Conservation (phyloP, 108 stramenopile species). For the Cylindrotheca fusiformis region DNA sequence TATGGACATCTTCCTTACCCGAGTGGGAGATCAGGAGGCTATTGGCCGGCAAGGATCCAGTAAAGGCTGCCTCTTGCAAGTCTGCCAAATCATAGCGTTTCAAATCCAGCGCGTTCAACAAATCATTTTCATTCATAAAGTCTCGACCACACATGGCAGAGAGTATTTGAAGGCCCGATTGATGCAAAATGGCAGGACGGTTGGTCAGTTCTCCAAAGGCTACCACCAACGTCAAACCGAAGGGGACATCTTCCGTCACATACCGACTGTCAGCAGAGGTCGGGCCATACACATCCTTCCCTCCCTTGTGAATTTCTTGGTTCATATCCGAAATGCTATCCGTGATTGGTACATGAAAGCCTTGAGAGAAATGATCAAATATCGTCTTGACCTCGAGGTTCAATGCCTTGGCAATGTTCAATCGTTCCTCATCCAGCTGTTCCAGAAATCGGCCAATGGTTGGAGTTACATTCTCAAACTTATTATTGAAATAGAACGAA, state of each 20-base stretch:
- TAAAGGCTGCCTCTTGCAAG: slow-evolving; percentile 24
- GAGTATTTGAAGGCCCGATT: slow-evolving; percentile 49
- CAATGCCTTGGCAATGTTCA: slow-evolving; percentile 51
- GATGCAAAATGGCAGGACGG: slow-evolving; percentile 54
- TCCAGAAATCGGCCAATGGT: slow-evolving; percentile 59
- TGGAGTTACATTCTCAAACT: slow-evolving; percentile 53
- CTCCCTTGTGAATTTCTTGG: slow-evolving; percentile 52
- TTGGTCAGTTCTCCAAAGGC: slow-evolving; percentile 44
- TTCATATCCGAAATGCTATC: slow-evolving; percentile 66
- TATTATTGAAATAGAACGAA: too few relatives aligned
- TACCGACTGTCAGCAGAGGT: slow-evolving; percentile 46
- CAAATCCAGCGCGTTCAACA: slow-evolving; percentile 47
- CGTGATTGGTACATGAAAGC: slow-evolving; percentile 58
- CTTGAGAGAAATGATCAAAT: slow-evolving; percentile 58
- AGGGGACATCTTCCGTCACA: slow-evolving; percentile 70
- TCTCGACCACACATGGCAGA: slow-evolving; percentile 69
- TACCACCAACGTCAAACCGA: slow-evolving; percentile 49
- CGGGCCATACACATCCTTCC: slow-evolving; percentile 66
- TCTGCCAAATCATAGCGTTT: slow-evolving; percentile 12
- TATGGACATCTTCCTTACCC: too few relatives aligned
- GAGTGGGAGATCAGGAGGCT: too few relatives aligned
- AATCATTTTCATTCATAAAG: slow-evolving; percentile 58
- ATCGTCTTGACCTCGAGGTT: slow-evolving; percentile 53
- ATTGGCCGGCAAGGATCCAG: slow-evolving; percentile 14
- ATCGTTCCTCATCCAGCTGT: slow-evolving; percentile 53